Evolutionary conservation across 805 yeast species (phyloP).

Genomic region (Ogataea wickerhamii): DNA sequence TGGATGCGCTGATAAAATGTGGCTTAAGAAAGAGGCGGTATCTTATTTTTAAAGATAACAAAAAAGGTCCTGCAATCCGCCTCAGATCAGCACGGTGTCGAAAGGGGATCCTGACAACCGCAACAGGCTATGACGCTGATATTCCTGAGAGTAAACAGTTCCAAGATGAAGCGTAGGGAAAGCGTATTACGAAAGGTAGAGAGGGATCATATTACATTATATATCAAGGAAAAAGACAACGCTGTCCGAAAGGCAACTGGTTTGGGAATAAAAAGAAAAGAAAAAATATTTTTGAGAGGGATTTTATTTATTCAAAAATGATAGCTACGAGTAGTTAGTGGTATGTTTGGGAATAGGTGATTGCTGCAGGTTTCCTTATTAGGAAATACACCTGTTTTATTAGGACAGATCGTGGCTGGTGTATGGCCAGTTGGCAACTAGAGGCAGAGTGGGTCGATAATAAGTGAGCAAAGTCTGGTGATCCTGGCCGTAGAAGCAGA

Average conservation of each 20-base stretch:
- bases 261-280: neutral
- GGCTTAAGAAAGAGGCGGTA: neutral
- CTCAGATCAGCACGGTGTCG: neutral
- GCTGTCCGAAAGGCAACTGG: neutral
- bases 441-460: too few species aligned
- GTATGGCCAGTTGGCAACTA: too few species aligned
- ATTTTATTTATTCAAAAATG: neutral
- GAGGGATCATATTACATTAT: conserved; percentile 2
- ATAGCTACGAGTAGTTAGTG: conserved; percentile 2
- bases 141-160: too few species aligned
- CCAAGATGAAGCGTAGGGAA: too few species aligned
- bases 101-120: neutral
- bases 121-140: neutral
- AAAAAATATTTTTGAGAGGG: conserved; percentile 2
- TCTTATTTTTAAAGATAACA: neutral
- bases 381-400: conserved; percentile 1
- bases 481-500: too few species aligned
- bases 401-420: neutral
- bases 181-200: too few species aligned
- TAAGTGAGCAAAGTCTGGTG: too few species aligned
- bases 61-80: neutral
- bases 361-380: neutral
- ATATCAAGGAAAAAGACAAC: conserved; percentile 1
- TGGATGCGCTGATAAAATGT: neutral
- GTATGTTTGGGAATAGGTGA: conserved; percentile 1